Conservation (phyloP, 176 grass and related monocot species). For the Tillandsia leiboldiana region DNA sequence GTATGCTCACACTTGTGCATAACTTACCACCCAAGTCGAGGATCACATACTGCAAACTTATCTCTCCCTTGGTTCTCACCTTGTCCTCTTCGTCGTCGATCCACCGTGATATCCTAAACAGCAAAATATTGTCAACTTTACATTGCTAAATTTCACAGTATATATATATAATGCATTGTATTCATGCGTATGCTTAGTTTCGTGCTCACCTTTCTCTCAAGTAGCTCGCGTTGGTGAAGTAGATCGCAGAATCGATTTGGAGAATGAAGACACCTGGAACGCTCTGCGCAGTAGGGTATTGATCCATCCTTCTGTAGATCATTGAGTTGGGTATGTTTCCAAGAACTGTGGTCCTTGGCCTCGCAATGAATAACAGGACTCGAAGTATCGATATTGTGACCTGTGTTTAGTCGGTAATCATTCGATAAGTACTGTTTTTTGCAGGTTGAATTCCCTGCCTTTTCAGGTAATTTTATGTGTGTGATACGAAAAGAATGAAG, state of each 20-base stretch:
- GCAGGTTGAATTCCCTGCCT: neutral
- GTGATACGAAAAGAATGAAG: no score
- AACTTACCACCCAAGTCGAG: slow-evolving; percentile 83
- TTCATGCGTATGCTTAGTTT: neutral
- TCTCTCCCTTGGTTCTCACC: slow-evolving; percentile 37
- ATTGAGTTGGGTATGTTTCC: slow-evolving; percentile 70
- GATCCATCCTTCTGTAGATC: slow-evolving; percentile 67
- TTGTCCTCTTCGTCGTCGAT: slow-evolving; percentile 85
- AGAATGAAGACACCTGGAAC: slow-evolving; percentile 76
- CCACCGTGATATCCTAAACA: slow-evolving; percentile 58
- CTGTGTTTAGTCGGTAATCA: slow-evolving; percentile 7
- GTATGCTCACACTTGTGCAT: neutral
- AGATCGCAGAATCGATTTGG: slow-evolving; percentile 68
- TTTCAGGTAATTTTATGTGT: no score
- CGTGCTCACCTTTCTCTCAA: slow-evolving; percentile 59
- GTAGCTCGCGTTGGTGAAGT: slow-evolving; percentile 85
- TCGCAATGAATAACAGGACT: slow-evolving; percentile 55
- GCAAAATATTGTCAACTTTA: neutral
- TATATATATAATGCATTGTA: neutral
- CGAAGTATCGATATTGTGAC: slow-evolving; percentile 55
- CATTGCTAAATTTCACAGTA: neutral
- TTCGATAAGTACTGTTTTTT: neutral
- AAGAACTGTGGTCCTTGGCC: slow-evolving; percentile 61
- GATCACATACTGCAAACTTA: slow-evolving; percentile 55
- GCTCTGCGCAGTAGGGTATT: slow-evolving; percentile 41